These are phyloP conservation scores for Neltuma alba DNA, from an alignment of 306 rosid species.

Conservation along the genomic window DNA sequence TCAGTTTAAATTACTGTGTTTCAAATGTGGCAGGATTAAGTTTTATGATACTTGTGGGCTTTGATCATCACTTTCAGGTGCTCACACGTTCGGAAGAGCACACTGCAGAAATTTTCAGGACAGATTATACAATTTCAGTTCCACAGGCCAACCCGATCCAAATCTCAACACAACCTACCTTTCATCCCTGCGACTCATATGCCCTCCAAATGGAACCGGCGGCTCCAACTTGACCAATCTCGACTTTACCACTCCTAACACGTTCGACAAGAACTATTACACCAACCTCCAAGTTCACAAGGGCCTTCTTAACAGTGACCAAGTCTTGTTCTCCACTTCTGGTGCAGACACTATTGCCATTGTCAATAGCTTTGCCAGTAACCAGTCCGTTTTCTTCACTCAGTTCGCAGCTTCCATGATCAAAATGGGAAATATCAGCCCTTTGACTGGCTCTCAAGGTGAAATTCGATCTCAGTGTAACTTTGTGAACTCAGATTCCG, in stretches of 20 bases:
- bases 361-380: no score
- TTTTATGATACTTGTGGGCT: no score
- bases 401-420: slow-evolving; percentile 42
- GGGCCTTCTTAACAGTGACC: no score
- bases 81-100: slow-evolving; percentile 46
- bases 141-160: slow-evolving; percentile 35
- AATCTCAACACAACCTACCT: slow-evolving; percentile 38
- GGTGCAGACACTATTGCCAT: no score
- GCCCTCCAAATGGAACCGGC: slow-evolving; percentile 38
- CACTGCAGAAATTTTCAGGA: neutral
- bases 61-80: slow-evolving; percentile 25
- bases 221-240: slow-evolving; percentile 38
- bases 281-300: no score
- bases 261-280: no score
- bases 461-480: slow-evolving; percentile 44
- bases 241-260: slow-evolving; percentile 47
- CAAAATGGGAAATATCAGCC: slow-evolving; percentile 46
- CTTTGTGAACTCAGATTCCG: slow-evolving; percentile 37
- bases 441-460: slow-evolving; percentile 45
- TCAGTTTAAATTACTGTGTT: no score
- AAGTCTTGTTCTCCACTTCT: no score
- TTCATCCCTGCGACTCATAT: slow-evolving; percentile 18
- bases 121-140: slow-evolving; percentile 39
- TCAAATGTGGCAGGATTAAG: no score
- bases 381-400: slow-evolving; percentile 39